Base-by-base conservation (phyloP, 2,329 filamentous ascomycete genomes). In the Catunica adiposa region DNA sequence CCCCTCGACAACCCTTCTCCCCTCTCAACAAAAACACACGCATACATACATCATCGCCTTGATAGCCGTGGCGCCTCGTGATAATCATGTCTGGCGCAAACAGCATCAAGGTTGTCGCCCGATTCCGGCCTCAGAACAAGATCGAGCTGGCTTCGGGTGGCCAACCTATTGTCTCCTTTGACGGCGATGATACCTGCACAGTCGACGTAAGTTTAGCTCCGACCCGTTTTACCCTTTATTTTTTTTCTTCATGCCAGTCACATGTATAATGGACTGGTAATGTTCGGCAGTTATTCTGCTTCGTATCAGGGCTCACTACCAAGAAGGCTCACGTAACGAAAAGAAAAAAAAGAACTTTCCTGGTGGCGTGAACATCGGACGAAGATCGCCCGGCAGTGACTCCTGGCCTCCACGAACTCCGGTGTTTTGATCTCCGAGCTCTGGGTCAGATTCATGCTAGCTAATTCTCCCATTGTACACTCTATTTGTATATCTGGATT, bases 81-180 rank as follows among this genome's bases (percentile, higher is more conserved):
- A 64, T 63, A 71, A 70, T 63, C 67, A 78, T 76, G 75, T 78
- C 77, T 67, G 71, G 73, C 48, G 56, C 56, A 69, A 80, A 81
- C 66, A 82, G 75, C 66, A 83, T 84, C 75, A 83, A 79, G 86
- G 92, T 98, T 69, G 89, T 98, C 69, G 90, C 90, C 75, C 87
- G 92, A 66, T 98, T 98, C 73, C 82, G 92, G 67, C 92, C 92
- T 64, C 90, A 96, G 73, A 98, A 98, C 76, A 88, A 87, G 73
- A 72, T 92, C 69, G 92, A 98, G 75, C 77, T 94, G 67, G 82
- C 83, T 59, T 89, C 84, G 66, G 89, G 89, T 69, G 90, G 90
- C 69, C 83, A 92, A 71, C 86, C 89, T 60, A 90, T 98, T 63
- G 92, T 98, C 61, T 73, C 77, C 52, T 97, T 98, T 69, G 82